Evolutionary conservation across 306 rosid genomes (phyloP).

Genomic region (Prunus armeniaca): DNA sequence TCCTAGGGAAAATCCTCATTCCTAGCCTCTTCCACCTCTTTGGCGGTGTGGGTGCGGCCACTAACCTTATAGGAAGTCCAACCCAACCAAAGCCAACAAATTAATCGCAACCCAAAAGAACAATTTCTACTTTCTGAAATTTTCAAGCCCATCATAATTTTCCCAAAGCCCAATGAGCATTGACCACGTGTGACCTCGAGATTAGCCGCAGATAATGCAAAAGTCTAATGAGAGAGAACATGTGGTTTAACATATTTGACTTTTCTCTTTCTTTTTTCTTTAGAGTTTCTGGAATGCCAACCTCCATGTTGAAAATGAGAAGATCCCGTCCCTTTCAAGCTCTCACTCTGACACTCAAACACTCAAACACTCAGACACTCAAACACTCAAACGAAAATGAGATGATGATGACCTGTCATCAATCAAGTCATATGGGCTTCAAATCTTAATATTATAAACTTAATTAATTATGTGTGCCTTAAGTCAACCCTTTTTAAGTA

Average conservation of each 20-base stretch:
- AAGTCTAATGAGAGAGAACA: neutral
- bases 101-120: neutral
- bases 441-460: neutral
- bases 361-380: too few relatives aligned
- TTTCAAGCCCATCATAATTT: too few relatives aligned
- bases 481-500: conserved; percentile 46
- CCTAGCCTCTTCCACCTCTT: neutral
- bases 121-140: neutral
- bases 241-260: conserved; percentile 13
- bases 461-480: neutral
- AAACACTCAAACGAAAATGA: neutral
- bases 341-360: too few relatives aligned
- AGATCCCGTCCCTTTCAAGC: neutral
- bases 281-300: conserved; percentile 33
- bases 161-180: neutral
- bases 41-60: too few relatives aligned
- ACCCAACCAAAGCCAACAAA: neutral
- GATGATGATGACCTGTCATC: neutral
- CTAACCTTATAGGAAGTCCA: neutral
- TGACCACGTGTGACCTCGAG: neutral
- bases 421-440: neutral
- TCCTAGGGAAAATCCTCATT: too few relatives aligned
- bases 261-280: neutral
- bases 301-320: conserved; percentile 38
- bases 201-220: neutral